Evolutionary conservation across 805 yeast species (phyloP).

Genomic region (Starmerella scarabaei): DNA sequence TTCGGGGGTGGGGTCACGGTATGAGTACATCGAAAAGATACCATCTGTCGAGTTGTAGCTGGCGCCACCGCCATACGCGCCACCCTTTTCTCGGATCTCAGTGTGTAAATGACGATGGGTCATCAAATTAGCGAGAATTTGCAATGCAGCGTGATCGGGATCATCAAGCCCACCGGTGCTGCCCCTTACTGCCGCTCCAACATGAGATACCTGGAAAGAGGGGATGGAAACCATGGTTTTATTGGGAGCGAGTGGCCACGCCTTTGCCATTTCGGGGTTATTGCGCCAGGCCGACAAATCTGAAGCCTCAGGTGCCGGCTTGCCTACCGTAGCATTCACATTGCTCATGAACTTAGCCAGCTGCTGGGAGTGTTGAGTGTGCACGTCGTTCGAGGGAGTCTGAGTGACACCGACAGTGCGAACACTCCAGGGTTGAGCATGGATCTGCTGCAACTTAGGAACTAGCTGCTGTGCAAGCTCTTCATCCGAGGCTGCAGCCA

Average conservation of each 20-base stretch:
- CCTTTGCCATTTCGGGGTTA: conserved; percentile 1
- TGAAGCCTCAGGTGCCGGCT: conserved; percentile 8
- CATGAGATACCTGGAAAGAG: conserved; percentile 67
- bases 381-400: conserved; percentile 16
- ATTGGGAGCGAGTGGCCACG: conserved; percentile 10
- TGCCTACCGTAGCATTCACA: conserved; percentile 28
- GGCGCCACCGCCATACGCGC: conserved; percentile 97
- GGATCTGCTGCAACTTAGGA: conserved; percentile 40
- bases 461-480: conserved; percentile 41
- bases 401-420: conserved; percentile 22
- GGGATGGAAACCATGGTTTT: conserved; percentile 57
- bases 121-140: conserved; percentile 64
- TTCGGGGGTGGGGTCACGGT: conserved; percentile 82
- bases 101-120: conserved; percentile 77
- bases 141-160: conserved; percentile 73
- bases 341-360: conserved; percentile 3
- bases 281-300: conserved; percentile 2
- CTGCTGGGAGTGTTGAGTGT: conserved; percentile 7
- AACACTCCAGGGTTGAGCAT: conserved; percentile 16
- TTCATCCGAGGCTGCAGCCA: conserved; percentile 42
- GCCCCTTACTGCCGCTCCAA: conserved; percentile 56
- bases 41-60: conserved; percentile 73
- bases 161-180: conserved; percentile 42
- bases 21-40: conserved; percentile 67
- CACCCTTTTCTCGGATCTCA: conserved; percentile 88